Evolutionary conservation across 106 monocot species (phyloP), one percentile per base, ranked within the genome.

Genomic region (Amphibolis antarctica): DNA sequence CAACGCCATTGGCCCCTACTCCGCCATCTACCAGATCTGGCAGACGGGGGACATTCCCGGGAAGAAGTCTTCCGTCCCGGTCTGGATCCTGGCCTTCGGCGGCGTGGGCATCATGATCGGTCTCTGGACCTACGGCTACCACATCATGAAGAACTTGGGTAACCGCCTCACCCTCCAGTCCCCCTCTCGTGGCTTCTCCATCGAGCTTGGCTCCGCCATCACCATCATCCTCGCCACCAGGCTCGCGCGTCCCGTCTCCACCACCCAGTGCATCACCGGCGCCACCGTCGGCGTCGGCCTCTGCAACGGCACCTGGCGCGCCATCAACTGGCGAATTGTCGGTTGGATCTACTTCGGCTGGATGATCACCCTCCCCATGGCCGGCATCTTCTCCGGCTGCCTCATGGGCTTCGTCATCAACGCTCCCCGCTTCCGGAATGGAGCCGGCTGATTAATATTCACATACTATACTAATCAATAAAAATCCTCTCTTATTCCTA

Each of bases 331-430:
- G 50, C 0, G 50, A 51, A 51, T 51, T n/a, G 50, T 51, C 4
- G 19, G 19, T 7, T 51, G 50, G 50, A 51, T 51, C 50, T 51
- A 51, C 50, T 20, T 51, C 20, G 50, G 50, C 17, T 51, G 50
- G 50, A 51, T 51, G 19, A 51, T 51, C 13, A 51, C 19, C 11
- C 50, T 51, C 1, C 50, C 50, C 0, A 4, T 20, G 50, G 50
- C 50, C 50, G 6, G 50, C 20, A 51, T 51, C 50, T 19, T 51
- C 50, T 3, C 50, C 19, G 50, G 50, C 15, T 19, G 50, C 4
- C 19, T 51, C 50, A 51, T 51, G 50, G 50, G 49, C 49, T 50
- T 50, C 49, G 49, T 50, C 49, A 50, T 50, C 49, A 50, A 50
- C 49, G 49, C 49, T 50, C 49, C 49, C 49, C 49, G 19, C 49